Base-by-base conservation (phyloP, 805 yeast species). In the Yamadazyma sp. region DNA sequence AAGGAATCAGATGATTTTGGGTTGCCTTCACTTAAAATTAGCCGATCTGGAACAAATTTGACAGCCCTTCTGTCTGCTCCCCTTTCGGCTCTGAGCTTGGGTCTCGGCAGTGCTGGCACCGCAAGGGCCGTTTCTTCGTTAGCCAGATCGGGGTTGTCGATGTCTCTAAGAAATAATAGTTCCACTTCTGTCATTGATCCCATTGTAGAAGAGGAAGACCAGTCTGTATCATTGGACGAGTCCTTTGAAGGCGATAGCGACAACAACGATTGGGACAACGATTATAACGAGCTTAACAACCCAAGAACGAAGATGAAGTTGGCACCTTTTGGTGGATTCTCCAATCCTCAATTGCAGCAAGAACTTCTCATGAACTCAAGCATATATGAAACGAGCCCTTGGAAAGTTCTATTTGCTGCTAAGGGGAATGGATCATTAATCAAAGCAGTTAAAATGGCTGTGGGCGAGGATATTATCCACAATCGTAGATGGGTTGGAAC, bases 341-440 rank as follows among this genome's bases (percentile, higher is more conserved):
- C 91, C 0, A 74, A 71, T 40, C 81, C 82, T 16, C 77, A 75
- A 37, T 64, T 78, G 32, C 70, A 73, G 35, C 62, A 63, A 13
- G 63, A 72, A n/a, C 59, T 79, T 14, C 44, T 57, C 9, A 54
- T 61, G 35, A 64, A 67, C 25, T 53, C 61, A n/a, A 71, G 70
- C 40, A 59, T 77, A 11, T 78, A 77, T 54, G 75, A 71, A 32
- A 62, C 65, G 9, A 79, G 87, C 5, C 84, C 86, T 3, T 88
- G 95, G 95, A 66, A 70, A 27, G 77, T 90, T 18, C 82, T 78
- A 2, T 74, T 74, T n/a, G 76, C 80, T 28, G 70, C 63, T 6
- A 80, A 80, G 47, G 96, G 97, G 6, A 93, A 93, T 54, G 95
- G 90, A 21, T 93, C 96, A 6, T 71, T 93, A 51, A 77, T 78